A percentile compares a stretch with the other conserved stretches of the same genome.
phyloP scores from a whole-genome alignment of 2,329 filamentous ascomycete genomes.

The Trichoderma atroviride region DNA sequence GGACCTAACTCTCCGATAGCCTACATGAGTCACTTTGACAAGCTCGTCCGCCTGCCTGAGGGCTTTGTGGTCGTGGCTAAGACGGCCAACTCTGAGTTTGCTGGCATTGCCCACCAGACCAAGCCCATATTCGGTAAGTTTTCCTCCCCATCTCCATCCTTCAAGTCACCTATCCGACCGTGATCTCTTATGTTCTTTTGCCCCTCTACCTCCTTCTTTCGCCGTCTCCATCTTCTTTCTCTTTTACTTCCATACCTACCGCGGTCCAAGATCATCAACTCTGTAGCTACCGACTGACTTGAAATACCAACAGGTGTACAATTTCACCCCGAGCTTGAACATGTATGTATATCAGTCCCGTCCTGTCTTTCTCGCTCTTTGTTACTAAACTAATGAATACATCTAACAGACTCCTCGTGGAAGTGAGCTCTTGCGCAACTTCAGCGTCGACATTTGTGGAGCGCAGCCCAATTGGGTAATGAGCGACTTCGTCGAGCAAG shows the following conservation, averaged over 20 bases:
- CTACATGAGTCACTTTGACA: conserved; percentile 61
- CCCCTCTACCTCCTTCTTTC: no score
- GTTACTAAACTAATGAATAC: neutral
- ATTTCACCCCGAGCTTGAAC: no score
- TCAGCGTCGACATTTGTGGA: conserved; percentile 79
- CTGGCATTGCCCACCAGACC: neutral
- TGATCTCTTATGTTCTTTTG: no score
- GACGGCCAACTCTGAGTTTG: neutral
- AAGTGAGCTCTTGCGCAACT: conserved; percentile 72
- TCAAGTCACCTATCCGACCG: no score
- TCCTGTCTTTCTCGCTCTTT: no score
- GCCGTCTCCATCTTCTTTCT: no score
- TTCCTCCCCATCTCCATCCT: no score
- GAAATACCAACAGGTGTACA: no score
- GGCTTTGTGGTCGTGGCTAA: neutral
- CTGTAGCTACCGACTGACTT: no score
- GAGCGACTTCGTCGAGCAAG: conserved; percentile 77
- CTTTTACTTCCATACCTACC: no score
- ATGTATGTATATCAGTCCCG: no score
- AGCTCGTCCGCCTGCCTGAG: neutral
- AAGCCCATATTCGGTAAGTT: neutral
- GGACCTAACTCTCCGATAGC: neutral
- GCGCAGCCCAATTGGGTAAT: conserved; percentile 81
- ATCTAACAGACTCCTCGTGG: conserved; percentile 54
- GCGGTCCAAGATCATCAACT: no score